These are phyloP conservation scores for Gamarada debralockiae DNA, from an alignment of 495 filamentous ascomycete genomes.

Conservation along the genomic window DNA sequence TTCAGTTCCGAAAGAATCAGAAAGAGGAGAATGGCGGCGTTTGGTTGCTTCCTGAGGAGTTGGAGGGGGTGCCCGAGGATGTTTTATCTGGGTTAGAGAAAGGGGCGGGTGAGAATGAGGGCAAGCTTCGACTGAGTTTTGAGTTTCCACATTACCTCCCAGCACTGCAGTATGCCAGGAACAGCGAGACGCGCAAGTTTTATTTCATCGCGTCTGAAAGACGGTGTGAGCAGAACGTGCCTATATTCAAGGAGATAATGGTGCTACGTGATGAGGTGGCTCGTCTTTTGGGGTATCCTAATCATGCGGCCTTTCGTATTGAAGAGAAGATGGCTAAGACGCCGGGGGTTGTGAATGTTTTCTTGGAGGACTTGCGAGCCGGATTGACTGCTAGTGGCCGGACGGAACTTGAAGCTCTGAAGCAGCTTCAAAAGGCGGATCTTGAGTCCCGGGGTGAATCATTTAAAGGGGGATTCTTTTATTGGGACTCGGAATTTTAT, in stretches of 20 bases:
- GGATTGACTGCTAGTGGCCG: constrained; percentile 57
- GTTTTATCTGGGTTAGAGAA: constrained; percentile 53
- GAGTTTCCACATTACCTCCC: constrained; percentile 56
- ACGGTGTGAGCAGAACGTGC: constrained; percentile 70
- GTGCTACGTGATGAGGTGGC: constrained; percentile 76
- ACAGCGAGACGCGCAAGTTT: constrained; percentile 51
- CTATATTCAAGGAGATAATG: constrained; percentile 66
- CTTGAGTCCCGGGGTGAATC: constrained; percentile 45
- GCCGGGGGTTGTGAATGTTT: constrained; percentile 63
- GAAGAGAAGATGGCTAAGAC: constrained; percentile 80
- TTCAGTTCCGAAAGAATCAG: constrained; percentile 51
- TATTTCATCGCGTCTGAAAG: constrained; percentile 65
- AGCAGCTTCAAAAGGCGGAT: constrained; percentile 76
- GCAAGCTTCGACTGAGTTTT: constrained; percentile 50
- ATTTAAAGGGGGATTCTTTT: constrained; percentile 47
- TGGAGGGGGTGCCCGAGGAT: constrained; percentile 54
- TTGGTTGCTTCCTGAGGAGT: constrained; percentile 53
- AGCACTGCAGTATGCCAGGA: constrained; percentile 41
- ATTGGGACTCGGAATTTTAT: constrained; percentile 66
- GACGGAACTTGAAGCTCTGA: constrained; percentile 64
- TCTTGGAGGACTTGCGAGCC: constrained; percentile 60
- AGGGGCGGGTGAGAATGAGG: constrained; percentile 62
- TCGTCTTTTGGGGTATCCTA: constrained; percentile 67
- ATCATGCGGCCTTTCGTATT: constrained; percentile 69
- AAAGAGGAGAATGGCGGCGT: constrained; percentile 54